Conservation (phyloP, 192 early-diverging fungal species). For the Coemansia biformis region DNA sequence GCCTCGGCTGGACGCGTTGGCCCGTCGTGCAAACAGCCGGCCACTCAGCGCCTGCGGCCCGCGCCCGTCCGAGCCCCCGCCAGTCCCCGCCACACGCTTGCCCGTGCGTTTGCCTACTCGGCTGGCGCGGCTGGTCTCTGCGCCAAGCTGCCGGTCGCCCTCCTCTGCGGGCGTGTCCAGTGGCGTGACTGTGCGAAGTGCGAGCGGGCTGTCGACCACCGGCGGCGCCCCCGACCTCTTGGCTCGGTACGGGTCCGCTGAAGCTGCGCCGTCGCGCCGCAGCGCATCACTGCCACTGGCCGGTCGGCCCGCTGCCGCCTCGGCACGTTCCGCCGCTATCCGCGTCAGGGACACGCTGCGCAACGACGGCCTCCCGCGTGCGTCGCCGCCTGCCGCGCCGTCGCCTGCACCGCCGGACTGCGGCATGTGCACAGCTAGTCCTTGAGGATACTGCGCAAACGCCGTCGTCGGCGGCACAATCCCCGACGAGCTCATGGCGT, state of each 20-base stretch:
- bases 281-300: constrained; percentile 20
- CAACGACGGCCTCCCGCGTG: neutral
- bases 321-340: constrained; percentile 14
- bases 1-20: constrained; percentile 37
- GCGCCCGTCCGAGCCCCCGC: constrained; percentile 16
- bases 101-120: constrained; percentile 6
- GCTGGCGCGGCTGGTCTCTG: constrained; percentile 17
- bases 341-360: constrained; percentile 44
- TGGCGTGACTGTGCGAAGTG: constrained; percentile 25
- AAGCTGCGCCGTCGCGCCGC: constrained; percentile 15
- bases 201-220: neutral
- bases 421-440: constrained; percentile 18
- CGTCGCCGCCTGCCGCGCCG: neutral
- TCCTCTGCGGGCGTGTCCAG: constrained; percentile 39
- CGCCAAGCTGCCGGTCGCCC: constrained; percentile 41
- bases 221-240: neutral
- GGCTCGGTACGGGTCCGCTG: neutral
- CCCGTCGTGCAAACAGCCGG: constrained; percentile 31
- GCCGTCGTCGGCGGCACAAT: constrained; percentile 3
- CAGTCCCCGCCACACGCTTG: constrained; percentile 10
- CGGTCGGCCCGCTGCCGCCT: constrained; percentile 11
- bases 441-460: constrained; percentile 27
- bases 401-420: neutral
- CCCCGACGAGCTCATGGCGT: constrained; percentile 20
- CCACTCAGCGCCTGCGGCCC: constrained; percentile 8